Evolutionary conservation across 2,329 filamentous ascomycete species (phyloP).

Genomic region (Sporothrix schenckii): DNA sequence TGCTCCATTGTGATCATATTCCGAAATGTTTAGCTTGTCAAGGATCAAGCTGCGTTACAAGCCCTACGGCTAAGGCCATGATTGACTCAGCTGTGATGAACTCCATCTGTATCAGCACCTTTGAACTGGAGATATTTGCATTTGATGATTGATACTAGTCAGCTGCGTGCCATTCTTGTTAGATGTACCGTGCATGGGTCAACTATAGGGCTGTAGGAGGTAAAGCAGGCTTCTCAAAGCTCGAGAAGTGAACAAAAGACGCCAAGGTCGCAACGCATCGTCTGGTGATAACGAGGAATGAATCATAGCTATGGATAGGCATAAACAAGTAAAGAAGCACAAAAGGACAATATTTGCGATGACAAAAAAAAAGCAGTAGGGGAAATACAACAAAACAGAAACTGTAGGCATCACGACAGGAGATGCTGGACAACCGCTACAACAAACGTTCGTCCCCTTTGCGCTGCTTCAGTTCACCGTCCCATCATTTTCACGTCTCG

Average conservation of each 20-base stretch:
- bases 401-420: not conserved
- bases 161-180: not conserved
- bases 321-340: not conserved
- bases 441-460: slow-evolving; percentile 1
- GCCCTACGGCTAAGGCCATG: not conserved
- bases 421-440: slow-evolving; percentile 1
- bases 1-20: not conserved
- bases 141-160: too few relatives aligned
- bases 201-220: not conserved
- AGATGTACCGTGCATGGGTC: not conserved
- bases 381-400: not conserved
- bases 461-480: not conserved
- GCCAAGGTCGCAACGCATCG: not conserved
- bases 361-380: not conserved
- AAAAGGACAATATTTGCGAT: not conserved
- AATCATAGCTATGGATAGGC: slow-evolving; percentile 2
- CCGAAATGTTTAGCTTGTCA: too few relatives aligned
- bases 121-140: too few relatives aligned
- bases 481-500: not conserved
- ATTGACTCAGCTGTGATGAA: not conserved
- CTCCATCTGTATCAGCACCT: too few relatives aligned
- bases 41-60: not conserved
- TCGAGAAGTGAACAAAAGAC: not conserved
- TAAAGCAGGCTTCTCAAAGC: too few relatives aligned
- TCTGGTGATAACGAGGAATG: not conserved